phyloP scores from a whole-genome alignment of 768 basidiomycete genomes.

The Dioszegia crocea region DNA sequence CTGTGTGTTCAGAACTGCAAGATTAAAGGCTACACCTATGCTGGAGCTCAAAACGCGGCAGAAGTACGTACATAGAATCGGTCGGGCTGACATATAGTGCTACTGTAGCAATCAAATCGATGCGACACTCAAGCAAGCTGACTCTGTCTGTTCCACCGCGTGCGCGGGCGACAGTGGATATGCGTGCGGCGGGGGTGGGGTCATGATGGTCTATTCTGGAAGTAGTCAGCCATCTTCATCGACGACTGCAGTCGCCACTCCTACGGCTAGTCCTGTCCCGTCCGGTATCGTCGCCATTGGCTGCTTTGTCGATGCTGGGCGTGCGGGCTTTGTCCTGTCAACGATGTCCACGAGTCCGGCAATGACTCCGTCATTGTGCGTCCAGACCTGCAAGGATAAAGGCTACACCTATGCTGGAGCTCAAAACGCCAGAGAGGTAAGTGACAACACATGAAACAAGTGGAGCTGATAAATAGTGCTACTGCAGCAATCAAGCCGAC shows the following conservation, averaged over 20 bases:
- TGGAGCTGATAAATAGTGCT: neutral
- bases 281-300: too few species aligned
- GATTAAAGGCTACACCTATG: neutral
- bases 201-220: conserved; percentile 1
- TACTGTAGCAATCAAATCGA: neutral
- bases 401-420: neutral
- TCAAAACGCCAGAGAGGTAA: neutral
- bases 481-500: neutral
- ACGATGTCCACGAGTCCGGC: too few species aligned
- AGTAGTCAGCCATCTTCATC: too few species aligned
- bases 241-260: too few species aligned
- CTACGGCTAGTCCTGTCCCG: too few species aligned
- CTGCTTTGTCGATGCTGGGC: too few species aligned
- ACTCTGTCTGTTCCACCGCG: neutral
- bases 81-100: neutral
- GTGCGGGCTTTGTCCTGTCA: too few species aligned
- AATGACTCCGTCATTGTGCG: too few species aligned
- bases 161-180: neutral
- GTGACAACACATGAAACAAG: too few species aligned
- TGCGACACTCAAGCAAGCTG: neutral
- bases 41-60: neutral
- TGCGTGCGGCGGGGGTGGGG: neutral
- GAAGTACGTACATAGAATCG: neutral
- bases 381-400: too few species aligned
- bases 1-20: neutral